Conservation (phyloP, 441 rosid genomes). For the Eruca vesicaria region DNA sequence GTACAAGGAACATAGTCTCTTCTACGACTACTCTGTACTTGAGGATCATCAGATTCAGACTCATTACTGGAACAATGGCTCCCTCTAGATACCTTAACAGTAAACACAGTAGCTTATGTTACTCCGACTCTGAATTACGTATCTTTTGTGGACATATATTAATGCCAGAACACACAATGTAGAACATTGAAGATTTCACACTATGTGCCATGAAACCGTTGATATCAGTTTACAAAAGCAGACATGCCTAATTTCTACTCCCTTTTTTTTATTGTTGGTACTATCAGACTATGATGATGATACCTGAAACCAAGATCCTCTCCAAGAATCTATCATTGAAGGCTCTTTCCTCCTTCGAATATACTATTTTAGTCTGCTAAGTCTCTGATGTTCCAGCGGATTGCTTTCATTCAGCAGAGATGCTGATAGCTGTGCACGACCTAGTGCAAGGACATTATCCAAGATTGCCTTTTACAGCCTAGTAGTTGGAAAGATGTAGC, state of each 20-base stretch:
- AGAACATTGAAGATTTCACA: neutral
- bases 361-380: slow-evolving; percentile 62
- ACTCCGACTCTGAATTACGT: neutral
- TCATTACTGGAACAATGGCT: slow-evolving; percentile 54
- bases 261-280: no score
- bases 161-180: slow-evolving; percentile 5
- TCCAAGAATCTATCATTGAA: slow-evolving; percentile 94
- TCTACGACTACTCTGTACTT: slow-evolving; percentile 66
- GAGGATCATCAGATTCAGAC: slow-evolving; percentile 15
- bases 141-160: neutral
- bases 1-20: slow-evolving; percentile 83
- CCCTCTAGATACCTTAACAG: slow-evolving; percentile 52
- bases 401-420: no score
- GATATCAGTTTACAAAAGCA: neutral
- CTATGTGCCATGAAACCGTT: neutral
- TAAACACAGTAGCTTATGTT: slow-evolving; percentile 7
- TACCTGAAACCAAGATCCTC: slow-evolving; percentile 99
- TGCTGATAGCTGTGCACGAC: no score
- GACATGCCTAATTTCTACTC: no score
- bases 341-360: slow-evolving; percentile 92
- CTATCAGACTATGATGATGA: no score
- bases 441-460: no score
- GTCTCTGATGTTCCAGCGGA: slow-evolving; percentile 78
- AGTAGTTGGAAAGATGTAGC: slow-evolving; percentile 72
- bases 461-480: slow-evolving; percentile 68